These are phyloP conservation scores for Xylaria flabelliformis DNA, from an alignment of 495 filamentous ascomycete species.

Conservation along the genomic window DNA sequence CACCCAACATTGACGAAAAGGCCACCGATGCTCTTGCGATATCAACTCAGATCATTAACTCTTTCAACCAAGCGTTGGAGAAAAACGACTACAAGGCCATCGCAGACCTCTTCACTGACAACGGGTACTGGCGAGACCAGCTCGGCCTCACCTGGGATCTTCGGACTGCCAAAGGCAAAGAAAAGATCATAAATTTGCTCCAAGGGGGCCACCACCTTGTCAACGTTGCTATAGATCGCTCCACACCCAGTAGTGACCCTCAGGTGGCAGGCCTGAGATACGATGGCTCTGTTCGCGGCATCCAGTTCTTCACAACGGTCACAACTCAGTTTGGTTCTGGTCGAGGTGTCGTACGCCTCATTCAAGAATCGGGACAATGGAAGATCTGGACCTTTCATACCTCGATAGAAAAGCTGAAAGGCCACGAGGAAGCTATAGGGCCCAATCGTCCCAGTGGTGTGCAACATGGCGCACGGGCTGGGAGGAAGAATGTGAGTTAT, in stretches of 20 bases:
- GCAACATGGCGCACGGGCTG: constrained; percentile 51
- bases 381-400: constrained; percentile 73
- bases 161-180: constrained; percentile 61
- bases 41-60: constrained; percentile 49
- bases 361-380: constrained; percentile 59
- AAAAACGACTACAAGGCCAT: constrained; percentile 44
- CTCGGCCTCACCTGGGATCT: constrained; percentile 66
- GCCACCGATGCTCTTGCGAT: constrained; percentile 54
- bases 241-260: constrained; percentile 53
- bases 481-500: constrained; percentile 51
- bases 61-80: constrained; percentile 57
- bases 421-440: constrained; percentile 58
- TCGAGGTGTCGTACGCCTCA: constrained; percentile 61
- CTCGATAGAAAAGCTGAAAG: constrained; percentile 58
- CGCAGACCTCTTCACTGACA: constrained; percentile 57
- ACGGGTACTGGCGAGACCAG: constrained; percentile 70
- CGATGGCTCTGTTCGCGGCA: constrained; percentile 54
- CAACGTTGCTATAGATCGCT: constrained; percentile 53
- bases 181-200: constrained; percentile 59
- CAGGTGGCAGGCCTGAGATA: constrained; percentile 52
- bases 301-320: constrained; percentile 60
- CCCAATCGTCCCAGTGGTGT: constrained; percentile 58
- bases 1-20: constrained; percentile 32
- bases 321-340: constrained; percentile 62
- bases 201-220: constrained; percentile 51